A percentile compares a stretch with the other conserved stretches of the same genome.
phyloP scores from a whole-genome alignment of 306 rosid species.

The Canavalia ensiformis region DNA sequence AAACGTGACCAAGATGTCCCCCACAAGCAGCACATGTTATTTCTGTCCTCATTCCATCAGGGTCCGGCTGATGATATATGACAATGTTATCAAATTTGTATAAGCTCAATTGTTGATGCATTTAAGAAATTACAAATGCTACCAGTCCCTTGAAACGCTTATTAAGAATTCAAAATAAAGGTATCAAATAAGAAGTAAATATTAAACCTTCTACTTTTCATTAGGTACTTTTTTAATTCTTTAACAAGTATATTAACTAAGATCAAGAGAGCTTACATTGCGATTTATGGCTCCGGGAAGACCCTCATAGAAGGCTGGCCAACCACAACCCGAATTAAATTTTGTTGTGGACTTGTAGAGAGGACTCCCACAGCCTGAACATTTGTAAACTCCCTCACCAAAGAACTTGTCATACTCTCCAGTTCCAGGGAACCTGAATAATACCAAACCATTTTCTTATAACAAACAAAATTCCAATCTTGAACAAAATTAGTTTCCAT shows the following conservation, averaged over 20 bases:
- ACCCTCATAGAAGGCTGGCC: slow-evolving; percentile 88
- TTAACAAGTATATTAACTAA: background rate
- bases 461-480: background rate
- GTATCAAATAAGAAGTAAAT: background rate
- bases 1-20: slow-evolving; percentile 86
- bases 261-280: slow-evolving; percentile 49
- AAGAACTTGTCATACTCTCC: slow-evolving; percentile 79
- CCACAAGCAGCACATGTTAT: slow-evolving; percentile 95
- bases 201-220: background rate
- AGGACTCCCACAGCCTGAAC: slow-evolving; percentile 71
- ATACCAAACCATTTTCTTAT: slow-evolving; percentile 34
- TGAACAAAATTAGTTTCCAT: background rate
- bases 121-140: background rate
- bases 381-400: slow-evolving; percentile 73
- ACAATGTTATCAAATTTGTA: slow-evolving; percentile 41
- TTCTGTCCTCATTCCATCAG: slow-evolving; percentile 82
- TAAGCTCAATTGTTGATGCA: background rate
- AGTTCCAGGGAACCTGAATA: slow-evolving; percentile 77
- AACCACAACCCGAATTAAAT: slow-evolving; percentile 82
- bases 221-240: background rate
- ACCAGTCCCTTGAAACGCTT: background rate
- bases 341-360: slow-evolving; percentile 67
- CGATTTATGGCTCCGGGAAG: slow-evolving; percentile 77
- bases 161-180: background rate
- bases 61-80: slow-evolving; percentile 66